These are phyloP conservation scores for Ligustrum vulgare DNA, from an alignment of 257 asterid species.

Conservation along the genomic window DNA sequence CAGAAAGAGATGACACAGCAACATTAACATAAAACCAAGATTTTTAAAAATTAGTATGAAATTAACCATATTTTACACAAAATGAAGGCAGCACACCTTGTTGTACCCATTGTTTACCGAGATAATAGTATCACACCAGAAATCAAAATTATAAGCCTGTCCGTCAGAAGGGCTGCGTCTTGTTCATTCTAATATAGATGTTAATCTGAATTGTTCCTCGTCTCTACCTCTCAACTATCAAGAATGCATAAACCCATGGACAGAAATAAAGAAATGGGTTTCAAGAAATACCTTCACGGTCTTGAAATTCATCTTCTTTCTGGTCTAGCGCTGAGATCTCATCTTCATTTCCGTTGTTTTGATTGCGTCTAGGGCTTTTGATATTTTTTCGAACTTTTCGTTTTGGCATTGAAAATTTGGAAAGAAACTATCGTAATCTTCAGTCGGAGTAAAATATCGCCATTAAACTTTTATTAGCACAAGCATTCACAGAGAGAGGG, in stretches of 20 bases:
- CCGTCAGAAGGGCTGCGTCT: not conserved
- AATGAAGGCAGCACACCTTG: not conserved
- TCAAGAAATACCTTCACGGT: slow-evolving; percentile 34
- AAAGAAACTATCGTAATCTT: not conserved
- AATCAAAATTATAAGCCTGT: not conserved
- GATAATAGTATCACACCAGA: not conserved
- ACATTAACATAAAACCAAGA: not conserved
- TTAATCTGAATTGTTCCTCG: not conserved
- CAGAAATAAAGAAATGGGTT: not conserved
- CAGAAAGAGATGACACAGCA: not conserved
- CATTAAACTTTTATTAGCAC: too few species aligned
- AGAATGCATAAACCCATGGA: not conserved
- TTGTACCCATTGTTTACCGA: not conserved
- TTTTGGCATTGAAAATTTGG: slow-evolving; percentile 35
- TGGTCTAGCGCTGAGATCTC: slow-evolving; percentile 18
- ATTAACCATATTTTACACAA: not conserved
- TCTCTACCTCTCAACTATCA: not conserved
- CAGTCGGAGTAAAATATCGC: too few species aligned
- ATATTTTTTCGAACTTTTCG: slow-evolving; percentile 30
- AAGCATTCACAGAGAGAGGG: too few species aligned
- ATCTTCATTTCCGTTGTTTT: slow-evolving; percentile 16
- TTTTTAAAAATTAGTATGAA: not conserved
- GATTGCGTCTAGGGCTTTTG: slow-evolving; percentile 19
- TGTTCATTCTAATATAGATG: not conserved
- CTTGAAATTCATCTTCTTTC: slow-evolving; percentile 31